These are phyloP conservation scores for Penicillium daleae DNA, from an alignment of 495 filamentous ascomycete genomes.

Conservation along the genomic window DNA sequence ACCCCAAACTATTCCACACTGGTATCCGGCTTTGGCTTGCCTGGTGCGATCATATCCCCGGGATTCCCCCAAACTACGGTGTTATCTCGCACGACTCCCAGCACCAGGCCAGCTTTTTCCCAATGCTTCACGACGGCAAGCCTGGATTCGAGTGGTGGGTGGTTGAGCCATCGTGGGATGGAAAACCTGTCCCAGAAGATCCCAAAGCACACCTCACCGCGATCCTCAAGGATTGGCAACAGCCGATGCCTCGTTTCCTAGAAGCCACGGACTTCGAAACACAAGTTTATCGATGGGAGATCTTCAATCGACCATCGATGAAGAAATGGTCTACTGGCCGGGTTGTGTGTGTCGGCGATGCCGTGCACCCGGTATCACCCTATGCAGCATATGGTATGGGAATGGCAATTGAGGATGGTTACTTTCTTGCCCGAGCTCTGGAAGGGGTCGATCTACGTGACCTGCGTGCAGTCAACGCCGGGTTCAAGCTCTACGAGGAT, in stretches of 20 bases:
- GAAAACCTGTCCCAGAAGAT: constrained; percentile 22
- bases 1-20: constrained; percentile 20
- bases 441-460: constrained; percentile 27
- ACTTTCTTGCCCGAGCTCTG: constrained; percentile 20
- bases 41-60: constrained; percentile 27
- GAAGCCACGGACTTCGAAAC: constrained; percentile 23
- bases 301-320: constrained; percentile 24
- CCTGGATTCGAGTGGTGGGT: constrained; percentile 31
- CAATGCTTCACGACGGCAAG: constrained; percentile 26
- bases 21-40: constrained; percentile 26
- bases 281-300: constrained; percentile 28
- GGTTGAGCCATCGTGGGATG: constrained; percentile 25
- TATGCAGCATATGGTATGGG: constrained; percentile 33
- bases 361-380: constrained; percentile 28
- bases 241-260: constrained; percentile 24
- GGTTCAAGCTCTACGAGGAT: constrained; percentile 25
- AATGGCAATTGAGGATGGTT: constrained; percentile 31
- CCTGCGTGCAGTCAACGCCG: constrained; percentile 13
- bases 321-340: constrained; percentile 27
- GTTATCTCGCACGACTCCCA: constrained; percentile 22
- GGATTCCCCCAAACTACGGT: constrained; percentile 13
- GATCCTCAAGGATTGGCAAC: constrained; percentile 23
- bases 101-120: constrained; percentile 27
- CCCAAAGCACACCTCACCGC: constrained; percentile 18
- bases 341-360: constrained; percentile 24